Base-by-base conservation (phyloP, 2,329 filamentous ascomycete genomes). In the Nothopassalora personata region DNA sequence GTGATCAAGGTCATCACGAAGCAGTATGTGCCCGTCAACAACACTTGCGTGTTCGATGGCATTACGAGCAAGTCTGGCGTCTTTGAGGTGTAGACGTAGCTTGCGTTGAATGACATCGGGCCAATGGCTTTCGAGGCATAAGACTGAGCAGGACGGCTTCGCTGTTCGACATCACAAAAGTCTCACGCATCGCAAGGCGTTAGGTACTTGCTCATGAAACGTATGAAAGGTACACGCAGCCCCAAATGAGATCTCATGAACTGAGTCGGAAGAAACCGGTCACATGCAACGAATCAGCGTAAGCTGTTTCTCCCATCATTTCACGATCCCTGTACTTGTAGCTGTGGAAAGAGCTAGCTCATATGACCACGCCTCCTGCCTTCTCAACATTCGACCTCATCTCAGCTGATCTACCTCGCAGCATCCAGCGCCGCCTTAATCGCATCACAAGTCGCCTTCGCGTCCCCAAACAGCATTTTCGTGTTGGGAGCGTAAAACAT, bases 381-480 rank as follows among this genome's bases (percentile, higher is more conserved):
- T 36, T 10, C 9, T 36, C 11, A 34, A 5, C 2, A 54, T 43
- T 46, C 23, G 23, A 23, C 23, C 23, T 34, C 2, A 34, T 34
- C 31, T 2, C 31, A 34, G 31, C 31, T 34, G 11, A 8, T 34
- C 31, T 34, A 64, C 57, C 62, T 63, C 27, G 59, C 59, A 58
- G 60, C 65, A 57, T 66, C 64, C 61, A 71, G 58, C 33, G 70
- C 69, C n/a, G 68, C 63, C 46, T 67, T 69, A 60, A 72, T 70
- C 9, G 70, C 70, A 64, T 72, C 70, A 60, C 70, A 72, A 58
- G 60, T 70, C 54, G 66, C 82, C 77, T 90, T 93, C 19, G 91
- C 91, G 76, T 96, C 91, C 28, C 91, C 91, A 75, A 96, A 96
- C 59, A 96, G 74, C 91, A 96, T 96, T 77, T 88, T 89, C 1